Evolutionary conservation across 768 basidiomycete species (phyloP).

Genomic region (Strobilomyces dryophilus): DNA sequence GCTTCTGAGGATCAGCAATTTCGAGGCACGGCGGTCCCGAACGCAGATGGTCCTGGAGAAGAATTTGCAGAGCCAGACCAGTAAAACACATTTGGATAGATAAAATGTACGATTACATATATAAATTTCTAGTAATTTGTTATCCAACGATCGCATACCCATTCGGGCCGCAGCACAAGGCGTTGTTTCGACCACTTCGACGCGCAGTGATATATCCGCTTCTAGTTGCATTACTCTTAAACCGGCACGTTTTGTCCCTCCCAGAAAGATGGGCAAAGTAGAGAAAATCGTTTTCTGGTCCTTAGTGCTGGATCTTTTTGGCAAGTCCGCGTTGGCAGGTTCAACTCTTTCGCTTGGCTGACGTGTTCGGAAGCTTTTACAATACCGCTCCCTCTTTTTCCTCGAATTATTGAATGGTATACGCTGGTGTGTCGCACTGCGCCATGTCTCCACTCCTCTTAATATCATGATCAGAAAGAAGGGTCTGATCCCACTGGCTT

Average conservation of each 20-base stretch:
- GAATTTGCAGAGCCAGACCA: slow-evolving; percentile 4
- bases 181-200: too few relatives aligned
- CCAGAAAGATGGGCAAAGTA: slow-evolving; percentile 52
- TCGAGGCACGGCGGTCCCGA: slow-evolving; percentile 43
- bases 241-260: not conserved
- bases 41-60: slow-evolving; percentile 20
- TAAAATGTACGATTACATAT: not conserved
- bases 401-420: slow-evolving; percentile 96
- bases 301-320: slow-evolving; percentile 83
- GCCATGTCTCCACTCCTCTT: not conserved
- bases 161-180: too few relatives aligned
- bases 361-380: slow-evolving; percentile 65
- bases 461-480: slow-evolving; percentile 52
- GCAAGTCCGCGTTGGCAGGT: slow-evolving; percentile 31
- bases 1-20: slow-evolving; percentile 82
- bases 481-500: slow-evolving; percentile 65
- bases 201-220: too few relatives aligned
- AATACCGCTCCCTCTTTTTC: slow-evolving; percentile 93
- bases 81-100: not conserved
- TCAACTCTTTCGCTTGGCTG: slow-evolving; percentile 6
- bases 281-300: slow-evolving; percentile 87
- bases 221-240: not conserved
- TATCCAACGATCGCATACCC: too few relatives aligned
- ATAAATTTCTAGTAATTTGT: too few relatives aligned
- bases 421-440: slow-evolving; percentile 47